phyloP scores from a whole-genome alignment of 768 basidiomycete species.

The Hygrocybe coccinea region DNA sequence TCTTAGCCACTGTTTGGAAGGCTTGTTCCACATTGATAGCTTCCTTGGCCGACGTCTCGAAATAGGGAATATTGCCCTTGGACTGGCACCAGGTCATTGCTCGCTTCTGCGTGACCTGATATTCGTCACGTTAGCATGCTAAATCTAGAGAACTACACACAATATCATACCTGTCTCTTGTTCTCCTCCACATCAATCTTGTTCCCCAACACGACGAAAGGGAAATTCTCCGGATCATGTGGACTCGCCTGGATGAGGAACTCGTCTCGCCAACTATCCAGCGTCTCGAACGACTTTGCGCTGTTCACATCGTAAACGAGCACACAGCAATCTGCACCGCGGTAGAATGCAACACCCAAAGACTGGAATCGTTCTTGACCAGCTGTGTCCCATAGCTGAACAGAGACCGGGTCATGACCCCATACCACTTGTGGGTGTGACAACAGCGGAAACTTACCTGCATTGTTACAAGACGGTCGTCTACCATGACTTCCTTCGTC shows the following conservation, averaged over 20 bases:
- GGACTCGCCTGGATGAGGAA: conserved; percentile 98
- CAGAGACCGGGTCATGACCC: background rate
- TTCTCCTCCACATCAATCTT: conserved; percentile 99
- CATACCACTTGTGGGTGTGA: background rate
- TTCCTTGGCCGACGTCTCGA: conserved; percentile 99
- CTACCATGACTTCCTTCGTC: conserved; percentile 98
- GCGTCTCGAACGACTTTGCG: conserved; percentile 95
- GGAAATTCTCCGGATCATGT: conserved; percentile 99
- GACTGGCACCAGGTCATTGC: conserved; percentile 99
- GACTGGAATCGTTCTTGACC: conserved; percentile 99
- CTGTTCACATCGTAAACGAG: conserved; percentile 99
- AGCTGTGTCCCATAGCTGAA: conserved; percentile 96
- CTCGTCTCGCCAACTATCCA: conserved; percentile 99
- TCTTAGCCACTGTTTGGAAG: conserved; percentile 99
- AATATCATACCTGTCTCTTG: conserved; percentile 78
- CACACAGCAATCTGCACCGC: conserved; percentile 98
- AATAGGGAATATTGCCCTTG: conserved; percentile 99
- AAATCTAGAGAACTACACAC: background rate
- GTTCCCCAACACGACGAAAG: conserved; percentile 98
- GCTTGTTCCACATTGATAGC: conserved; percentile 99
- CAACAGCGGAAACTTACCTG: conserved; percentile 51
- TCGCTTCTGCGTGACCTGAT: conserved; percentile 94
- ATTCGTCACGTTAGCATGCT: conserved; percentile 8
- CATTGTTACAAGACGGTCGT: conserved; percentile 97
- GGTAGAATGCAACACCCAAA: conserved; percentile 97